phyloP scores from a whole-genome alignment of 1,284 basidiomycete species.

The Ganoderma lucidum region DNA sequence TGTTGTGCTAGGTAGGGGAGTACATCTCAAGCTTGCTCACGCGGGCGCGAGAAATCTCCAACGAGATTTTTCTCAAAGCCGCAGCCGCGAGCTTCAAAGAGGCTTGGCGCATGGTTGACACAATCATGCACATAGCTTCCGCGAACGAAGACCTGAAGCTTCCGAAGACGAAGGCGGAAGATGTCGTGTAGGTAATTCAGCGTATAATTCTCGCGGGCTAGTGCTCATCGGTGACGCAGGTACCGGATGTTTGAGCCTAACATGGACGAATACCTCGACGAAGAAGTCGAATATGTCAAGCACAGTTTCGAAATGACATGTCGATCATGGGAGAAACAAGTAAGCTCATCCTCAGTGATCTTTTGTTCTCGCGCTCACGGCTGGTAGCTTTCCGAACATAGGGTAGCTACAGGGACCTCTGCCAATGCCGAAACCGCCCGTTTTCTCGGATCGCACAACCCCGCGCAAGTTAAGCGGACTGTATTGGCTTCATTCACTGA shows the following conservation, averaged over 20 bases:
- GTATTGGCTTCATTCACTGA: slow-evolving; percentile 93
- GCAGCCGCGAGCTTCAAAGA: slow-evolving; percentile 91
- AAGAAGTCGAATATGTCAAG: slow-evolving; percentile 89
- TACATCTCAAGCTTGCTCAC: slow-evolving; percentile 85
- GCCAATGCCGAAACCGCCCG: slow-evolving; percentile 56
- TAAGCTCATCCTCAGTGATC: slow-evolving; percentile 38
- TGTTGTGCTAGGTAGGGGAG: slow-evolving; percentile 73
- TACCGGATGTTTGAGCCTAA: slow-evolving; percentile 94
- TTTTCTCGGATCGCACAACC: slow-evolving; percentile 88
- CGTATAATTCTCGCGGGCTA: background rate
- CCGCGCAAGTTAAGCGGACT: slow-evolving; percentile 91
- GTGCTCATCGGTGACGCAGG: slow-evolving; percentile 49
- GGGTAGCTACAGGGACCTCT: slow-evolving; percentile 40
- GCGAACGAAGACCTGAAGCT: slow-evolving; percentile 36
- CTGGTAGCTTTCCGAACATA: slow-evolving; percentile 36
- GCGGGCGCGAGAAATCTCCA: slow-evolving; percentile 79
- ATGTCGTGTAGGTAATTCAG: slow-evolving; percentile 71
- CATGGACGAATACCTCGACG: slow-evolving; percentile 97
- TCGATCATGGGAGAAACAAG: slow-evolving; percentile 81
- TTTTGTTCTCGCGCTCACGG: background rate
- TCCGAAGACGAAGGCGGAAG: slow-evolving; percentile 64
- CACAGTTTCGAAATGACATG: slow-evolving; percentile 79
- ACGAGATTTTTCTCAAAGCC: slow-evolving; percentile 83
- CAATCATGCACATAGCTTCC: slow-evolving; percentile 62
- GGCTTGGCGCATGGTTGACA: slow-evolving; percentile 86